Evolutionary conservation across 768 basidiomycete genomes (phyloP), one percentile per base, ranked within the genome.

Genomic region (Mrakia gelida): DNA sequence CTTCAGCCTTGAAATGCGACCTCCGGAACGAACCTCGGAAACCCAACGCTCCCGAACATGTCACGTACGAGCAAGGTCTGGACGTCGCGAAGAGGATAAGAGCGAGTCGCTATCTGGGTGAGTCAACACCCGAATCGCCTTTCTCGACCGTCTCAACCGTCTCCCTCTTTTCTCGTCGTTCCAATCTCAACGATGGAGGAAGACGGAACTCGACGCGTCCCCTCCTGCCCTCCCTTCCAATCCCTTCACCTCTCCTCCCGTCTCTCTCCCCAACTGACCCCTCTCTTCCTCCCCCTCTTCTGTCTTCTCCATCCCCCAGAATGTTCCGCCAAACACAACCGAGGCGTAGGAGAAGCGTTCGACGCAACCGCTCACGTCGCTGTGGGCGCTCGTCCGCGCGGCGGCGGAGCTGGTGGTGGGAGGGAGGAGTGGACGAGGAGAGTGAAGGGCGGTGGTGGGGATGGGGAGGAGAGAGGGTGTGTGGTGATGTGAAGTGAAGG

Each of bases 321-420:
- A 68, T 75, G 75, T 49, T 75, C 75, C 18, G 75, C 75, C 1
- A 75, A 75, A 26, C 75, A 75, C 30, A 75, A 75, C 30, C 75
- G 75, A 11, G 75, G 75, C 45, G 75, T 75, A 16, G 63, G n/a
- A 43, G 75, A 75, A 34, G 75, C 75, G 28, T 67, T 75, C 32
- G 75, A 75, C 45, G 67, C 54, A 49, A 75, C 75, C 11, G 65
- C 75, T 23, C 52, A 65, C 11, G 75, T 75, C 23, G 63, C 75
- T 6, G 11, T 75, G 10, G 28, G 34, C 52, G 62, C 75, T 32
- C 28, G 41, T 26, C 34, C 75, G 26, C 28, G 75, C 4, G 75
- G 75, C 6, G 75, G 63, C 13, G 73, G 73, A 2, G 67, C 59
- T n/a, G 67, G 38, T 18, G n/a, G 26, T 34, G 67, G 41, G 41